phyloP scores from a whole-genome alignment of 805 yeast species.

The Monosporozyma servazzii region DNA sequence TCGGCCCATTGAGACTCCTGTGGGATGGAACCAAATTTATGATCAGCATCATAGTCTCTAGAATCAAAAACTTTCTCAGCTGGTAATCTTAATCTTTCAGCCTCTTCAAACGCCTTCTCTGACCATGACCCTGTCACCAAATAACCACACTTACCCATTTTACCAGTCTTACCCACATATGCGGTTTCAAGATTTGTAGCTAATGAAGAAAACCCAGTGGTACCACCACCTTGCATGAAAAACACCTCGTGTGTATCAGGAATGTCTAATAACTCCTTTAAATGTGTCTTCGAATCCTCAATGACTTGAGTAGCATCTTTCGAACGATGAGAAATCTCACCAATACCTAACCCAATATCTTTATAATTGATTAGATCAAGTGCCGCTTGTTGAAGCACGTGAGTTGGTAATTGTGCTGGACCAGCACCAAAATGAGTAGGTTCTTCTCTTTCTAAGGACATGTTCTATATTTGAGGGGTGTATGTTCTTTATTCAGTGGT shows the following conservation, averaged over 20 bases:
- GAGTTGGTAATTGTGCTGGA: conserved; percentile 84
- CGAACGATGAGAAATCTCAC: conserved; percentile 95
- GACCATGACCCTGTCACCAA: conserved; percentile 94
- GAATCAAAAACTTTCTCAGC: conserved; percentile 62
- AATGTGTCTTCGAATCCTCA: conserved; percentile 61
- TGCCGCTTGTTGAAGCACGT: conserved; percentile 83
- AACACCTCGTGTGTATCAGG: conserved; percentile 93
- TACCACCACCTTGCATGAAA: conserved; percentile 97
- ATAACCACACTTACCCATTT: conserved; percentile 74
- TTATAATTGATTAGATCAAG: conserved; percentile 66
- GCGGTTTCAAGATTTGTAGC: conserved; percentile 76
- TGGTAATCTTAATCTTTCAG: conserved; percentile 70
- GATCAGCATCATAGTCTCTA: conserved; percentile 37
- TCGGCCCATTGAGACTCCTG: conserved; percentile 52
- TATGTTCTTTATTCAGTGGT: no score
- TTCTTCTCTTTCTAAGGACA: conserved; percentile 47
- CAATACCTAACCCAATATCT: conserved; percentile 71
- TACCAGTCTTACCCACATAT: conserved; percentile 61
- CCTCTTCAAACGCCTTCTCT: conserved; percentile 79
- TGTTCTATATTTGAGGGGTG: neutral
- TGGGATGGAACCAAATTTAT: conserved; percentile 63
- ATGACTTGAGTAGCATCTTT: conserved; percentile 70
- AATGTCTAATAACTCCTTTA: conserved; percentile 54
- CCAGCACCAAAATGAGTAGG: conserved; percentile 97
- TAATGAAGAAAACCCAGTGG: conserved; percentile 85